Percentiles rank a stretch among this genome's conserved stretches.
These are phyloP conservation scores for Penicillium mononematosum DNA, from an alignment of 495 filamentous ascomycete species.

Conservation along the genomic window DNA sequence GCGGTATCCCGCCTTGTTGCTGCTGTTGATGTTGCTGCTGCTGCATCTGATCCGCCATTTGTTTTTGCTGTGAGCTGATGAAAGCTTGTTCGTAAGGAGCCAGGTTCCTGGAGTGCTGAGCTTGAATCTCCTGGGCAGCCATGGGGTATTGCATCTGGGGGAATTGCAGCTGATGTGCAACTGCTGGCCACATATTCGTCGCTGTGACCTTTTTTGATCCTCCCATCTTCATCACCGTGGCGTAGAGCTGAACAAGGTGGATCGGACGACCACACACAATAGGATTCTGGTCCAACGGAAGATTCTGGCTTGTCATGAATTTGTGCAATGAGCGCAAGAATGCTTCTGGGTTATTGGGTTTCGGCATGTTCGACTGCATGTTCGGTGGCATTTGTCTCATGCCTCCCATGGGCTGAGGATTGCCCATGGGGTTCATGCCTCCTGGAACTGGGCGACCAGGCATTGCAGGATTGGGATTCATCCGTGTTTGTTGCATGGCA, in stretches of 20 bases:
- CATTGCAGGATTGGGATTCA: conserved; percentile 56
- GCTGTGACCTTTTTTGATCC: conserved; percentile 73
- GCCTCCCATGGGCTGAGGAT: conserved; percentile 48
- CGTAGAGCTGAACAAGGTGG: conserved; percentile 72
- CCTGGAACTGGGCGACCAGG: conserved; percentile 39
- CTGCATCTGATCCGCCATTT: conserved; percentile 52
- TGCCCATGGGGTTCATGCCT: conserved; percentile 46
- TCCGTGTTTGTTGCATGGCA: conserved; percentile 59
- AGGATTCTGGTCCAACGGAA: conserved; percentile 69
- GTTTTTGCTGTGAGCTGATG: conserved; percentile 57
- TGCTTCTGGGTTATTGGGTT: conserved; percentile 58
- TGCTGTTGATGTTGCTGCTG: conserved; percentile 52
- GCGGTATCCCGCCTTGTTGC: conserved; percentile 37
- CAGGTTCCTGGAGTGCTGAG: conserved; percentile 72
- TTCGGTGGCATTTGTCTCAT: conserved; percentile 62
- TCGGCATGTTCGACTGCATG: conserved; percentile 67
- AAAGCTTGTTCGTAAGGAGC: conserved; percentile 72
- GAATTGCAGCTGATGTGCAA: conserved; percentile 68
- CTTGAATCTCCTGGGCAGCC: conserved; percentile 65
- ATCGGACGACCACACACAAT: conserved; percentile 67
- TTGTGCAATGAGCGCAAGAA: conserved; percentile 71
- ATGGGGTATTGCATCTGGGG: conserved; percentile 61
- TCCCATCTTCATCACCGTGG: conserved; percentile 68
- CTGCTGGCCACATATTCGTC: conserved; percentile 66
- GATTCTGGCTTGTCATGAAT: conserved; percentile 69